A percentile compares a stretch with the other conserved stretches of the same genome.
phyloP scores from a whole-genome alignment of 208 protist genomes.

The Acanthamoeba lenticulata region DNA sequence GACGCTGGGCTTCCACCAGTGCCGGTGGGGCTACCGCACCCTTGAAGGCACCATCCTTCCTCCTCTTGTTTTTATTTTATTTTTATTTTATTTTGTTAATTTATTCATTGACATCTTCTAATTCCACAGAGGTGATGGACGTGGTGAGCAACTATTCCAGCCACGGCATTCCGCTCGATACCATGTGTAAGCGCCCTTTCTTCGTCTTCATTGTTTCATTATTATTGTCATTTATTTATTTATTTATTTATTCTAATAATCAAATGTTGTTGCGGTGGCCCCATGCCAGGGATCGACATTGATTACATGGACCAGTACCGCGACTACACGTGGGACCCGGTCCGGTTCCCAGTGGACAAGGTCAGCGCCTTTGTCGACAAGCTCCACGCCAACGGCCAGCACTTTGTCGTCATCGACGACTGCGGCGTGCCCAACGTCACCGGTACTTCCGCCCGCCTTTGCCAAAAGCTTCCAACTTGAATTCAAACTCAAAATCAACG shows the following conservation, averaged over 20 bases:
- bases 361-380: conserved; percentile 65
- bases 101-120: too few relatives aligned
- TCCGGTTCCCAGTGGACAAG: conserved; percentile 23
- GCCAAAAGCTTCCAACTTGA: too few relatives aligned
- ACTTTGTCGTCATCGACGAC: conserved; percentile 75
- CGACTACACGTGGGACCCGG: conserved; percentile 76
- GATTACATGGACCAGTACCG: conserved; percentile 89
- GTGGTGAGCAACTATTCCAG: conserved; percentile 83
- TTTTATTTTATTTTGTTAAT: too few relatives aligned
- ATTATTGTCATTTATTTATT: too few relatives aligned
- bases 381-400: conserved; percentile 67
- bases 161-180: conserved; percentile 87
- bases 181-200: conserved; percentile 83
- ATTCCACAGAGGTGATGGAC: conserved; percentile 49
- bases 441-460: too few relatives aligned
- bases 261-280: too few relatives aligned
- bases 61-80: too few relatives aligned
- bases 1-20: conserved; percentile 86
- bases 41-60: too few relatives aligned
- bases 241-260: too few relatives aligned
- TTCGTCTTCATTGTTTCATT: background rate
- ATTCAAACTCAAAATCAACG: too few relatives aligned
- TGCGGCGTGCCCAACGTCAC: conserved; percentile 42
- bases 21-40: conserved; percentile 87
- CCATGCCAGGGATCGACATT: conserved; percentile 85